Evolutionary conservation across 805 yeast species (phyloP), one percentile per base, ranked within the genome.

Genomic region (Ogataea philodendri): DNA sequence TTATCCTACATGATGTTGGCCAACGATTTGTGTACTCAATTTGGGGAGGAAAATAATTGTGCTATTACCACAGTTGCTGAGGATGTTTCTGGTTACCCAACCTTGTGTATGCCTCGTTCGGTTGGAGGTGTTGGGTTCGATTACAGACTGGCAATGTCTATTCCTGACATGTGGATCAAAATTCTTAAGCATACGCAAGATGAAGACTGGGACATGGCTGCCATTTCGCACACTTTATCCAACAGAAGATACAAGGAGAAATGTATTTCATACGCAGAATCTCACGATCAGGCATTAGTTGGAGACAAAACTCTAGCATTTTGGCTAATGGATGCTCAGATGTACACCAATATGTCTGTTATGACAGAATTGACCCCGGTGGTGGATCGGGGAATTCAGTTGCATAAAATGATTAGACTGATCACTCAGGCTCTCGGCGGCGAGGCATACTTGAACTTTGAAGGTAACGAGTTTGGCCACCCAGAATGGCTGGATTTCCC

Each of bases 401-500:
- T 90, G 44, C 98, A 90, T 65, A 90, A 90, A 59, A 62, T 93
- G 77, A 93, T 90, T 44, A 73, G 98, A 46, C 69, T 93, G 37
- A 51, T 89, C 15, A 90, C 97, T 1, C 89, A 86, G 51, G 68
- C 89, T 1, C 68, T 90, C n/a, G 97, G 97, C 30, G 98, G 98
- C 38, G 97, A 90, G 62, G 96, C 95, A 0, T 90, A 90, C 56
- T 73, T 90, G 56, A 90, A 89, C 59, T 90, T 90, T 59, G 97
- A 90, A 68, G 97, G 98, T 39, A 90, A 90, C 55, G 98, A 90
- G 63, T 90, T 93, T 65, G 98, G 98, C 11, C 98, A 90, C 54
- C 98, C 97, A 3, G 98, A 90, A 59, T 90, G 98, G 98, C 74
- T 93, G 34, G 98, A 90, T 62, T 93, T 90, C 71, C 97, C 98